Evolutionary conservation across 2,329 filamentous ascomycete genomes (phyloP), one percentile per base, ranked within the genome.

Genomic region (Penicillium fuscoglaucum): DNA sequence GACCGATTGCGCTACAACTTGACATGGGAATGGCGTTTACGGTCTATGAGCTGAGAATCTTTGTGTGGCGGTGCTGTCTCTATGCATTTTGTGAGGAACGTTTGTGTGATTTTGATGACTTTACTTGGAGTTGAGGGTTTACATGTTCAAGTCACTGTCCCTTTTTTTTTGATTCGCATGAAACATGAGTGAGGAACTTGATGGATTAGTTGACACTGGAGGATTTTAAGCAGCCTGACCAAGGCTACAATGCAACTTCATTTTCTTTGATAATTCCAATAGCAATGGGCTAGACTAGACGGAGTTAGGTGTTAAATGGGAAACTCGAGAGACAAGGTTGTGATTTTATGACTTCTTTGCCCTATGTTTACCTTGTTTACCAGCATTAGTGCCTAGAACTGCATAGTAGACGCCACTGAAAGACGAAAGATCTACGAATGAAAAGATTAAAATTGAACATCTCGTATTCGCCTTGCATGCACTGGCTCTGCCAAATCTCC

Each of bases 401-500:
- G 26, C 15, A 12, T 40, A 19, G 4, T 40, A 19, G 28, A 47
- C 4, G 13, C 24, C 1, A 13, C 4, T 50, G 17, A 50, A 6
- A 19, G 4, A 49, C 28, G 12, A 50, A 4, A 13, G 4, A 49
- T 35, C 9, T 15, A 29, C 7, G 1, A 21, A 17, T n/a, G 8
- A 35, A 19, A 12, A 13, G 15, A 24, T 44, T 37, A 45, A n/a
- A 24, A 53, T 52, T 45, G 26, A 52, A 49, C 33, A 28, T 52
- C 31, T 19, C 10, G 52, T 21, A 44, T 37, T 48, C 26, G 48
- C 52, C 29, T 57, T 54, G 49, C 43, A 57, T 50, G 57, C 52
- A 50, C 55, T 57, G 61, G 64, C 62, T 60, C 62, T 60, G 61
- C 57, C 61, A 61, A 19, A 46, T 55, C 58, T 52, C 51, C 50